Conservation (phyloP, 805 yeast genomes). For the Soucietia sequanensis region DNA sequence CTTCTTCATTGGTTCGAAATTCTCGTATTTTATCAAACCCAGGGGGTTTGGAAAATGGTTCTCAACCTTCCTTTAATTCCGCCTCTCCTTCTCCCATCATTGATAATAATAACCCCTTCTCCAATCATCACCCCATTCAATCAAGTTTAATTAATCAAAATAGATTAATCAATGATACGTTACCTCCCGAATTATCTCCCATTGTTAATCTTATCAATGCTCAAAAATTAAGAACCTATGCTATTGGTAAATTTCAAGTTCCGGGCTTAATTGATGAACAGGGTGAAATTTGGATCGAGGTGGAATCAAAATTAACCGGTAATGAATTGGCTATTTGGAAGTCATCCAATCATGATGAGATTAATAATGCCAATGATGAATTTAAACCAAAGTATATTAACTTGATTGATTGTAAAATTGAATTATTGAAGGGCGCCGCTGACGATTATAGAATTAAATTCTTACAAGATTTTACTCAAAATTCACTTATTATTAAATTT, state of each 20-base stretch:
- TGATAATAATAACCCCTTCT: not conserved
- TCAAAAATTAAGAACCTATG: conserved; percentile 66
- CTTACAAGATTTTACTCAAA: conserved; percentile 26
- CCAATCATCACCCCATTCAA: not conserved
- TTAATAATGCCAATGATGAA: conserved; percentile 32
- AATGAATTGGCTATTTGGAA: conserved; percentile 53
- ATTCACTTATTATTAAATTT: conserved; percentile 22
- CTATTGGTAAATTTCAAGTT: conserved; percentile 47
- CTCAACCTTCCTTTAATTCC: conserved; percentile 8
- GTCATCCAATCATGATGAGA: conserved; percentile 27
- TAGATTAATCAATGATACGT: conserved; percentile 19
- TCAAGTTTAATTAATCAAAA: conserved; percentile 13
- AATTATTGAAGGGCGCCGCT: conserved; percentile 10
- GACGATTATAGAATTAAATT: conserved; percentile 20
- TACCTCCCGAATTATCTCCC: conserved; percentile 70
- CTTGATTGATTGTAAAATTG: conserved; percentile 41
- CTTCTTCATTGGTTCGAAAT: conserved; percentile 33
- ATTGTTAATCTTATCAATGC: conserved; percentile 67
- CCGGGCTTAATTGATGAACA: conserved; percentile 15
- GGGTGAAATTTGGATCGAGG: conserved; percentile 31
- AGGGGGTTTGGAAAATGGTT: conserved; percentile 5
- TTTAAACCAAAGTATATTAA: conserved; percentile 53
- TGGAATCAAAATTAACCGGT: conserved; percentile 47
- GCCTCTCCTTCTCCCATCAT: not conserved
- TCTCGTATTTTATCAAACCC: conserved; percentile 24